Conservation (phyloP, 345 rosid genomes). For the Heritiera fomes region DNA sequence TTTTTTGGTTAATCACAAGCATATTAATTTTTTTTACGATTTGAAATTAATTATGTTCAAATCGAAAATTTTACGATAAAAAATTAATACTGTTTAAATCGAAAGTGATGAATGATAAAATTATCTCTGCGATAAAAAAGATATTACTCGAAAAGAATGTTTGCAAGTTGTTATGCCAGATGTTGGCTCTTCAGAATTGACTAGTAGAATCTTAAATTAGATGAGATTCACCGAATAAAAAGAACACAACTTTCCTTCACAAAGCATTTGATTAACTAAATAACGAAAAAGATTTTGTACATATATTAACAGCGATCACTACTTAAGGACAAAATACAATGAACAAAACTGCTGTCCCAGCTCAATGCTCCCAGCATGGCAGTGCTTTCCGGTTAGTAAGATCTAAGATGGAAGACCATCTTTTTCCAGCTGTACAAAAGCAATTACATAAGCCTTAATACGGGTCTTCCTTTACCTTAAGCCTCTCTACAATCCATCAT, state of each 20-base stretch:
- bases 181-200: too few relatives aligned
- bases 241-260: background rate
- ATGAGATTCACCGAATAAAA: background rate
- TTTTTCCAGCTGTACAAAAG: slow-evolving; percentile 24
- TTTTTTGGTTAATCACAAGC: too few relatives aligned
- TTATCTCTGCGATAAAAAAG: too few relatives aligned
- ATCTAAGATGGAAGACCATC: background rate
- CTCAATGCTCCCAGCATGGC: slow-evolving; percentile 17
- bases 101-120: too few relatives aligned
- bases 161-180: too few relatives aligned
- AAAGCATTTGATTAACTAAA: slow-evolving; percentile 2
- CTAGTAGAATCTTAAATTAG: background rate
- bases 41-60: too few relatives aligned
- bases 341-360: slow-evolving; percentile 9
- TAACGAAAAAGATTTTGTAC: slow-evolving; percentile 21
- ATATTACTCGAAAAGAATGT: too few relatives aligned
- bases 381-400: slow-evolving; percentile 23
- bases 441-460: background rate
- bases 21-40: too few relatives aligned
- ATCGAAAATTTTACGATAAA: too few relatives aligned
- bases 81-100: too few relatives aligned
- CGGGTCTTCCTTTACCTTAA: background rate
- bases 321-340: slow-evolving; percentile 8
- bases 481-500: slow-evolving; percentile 14
- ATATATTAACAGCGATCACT: slow-evolving; percentile 25